These are phyloP conservation scores for Geoglossum glabrum DNA, from an alignment of 495 filamentous ascomycete species.

Conservation along the genomic window DNA sequence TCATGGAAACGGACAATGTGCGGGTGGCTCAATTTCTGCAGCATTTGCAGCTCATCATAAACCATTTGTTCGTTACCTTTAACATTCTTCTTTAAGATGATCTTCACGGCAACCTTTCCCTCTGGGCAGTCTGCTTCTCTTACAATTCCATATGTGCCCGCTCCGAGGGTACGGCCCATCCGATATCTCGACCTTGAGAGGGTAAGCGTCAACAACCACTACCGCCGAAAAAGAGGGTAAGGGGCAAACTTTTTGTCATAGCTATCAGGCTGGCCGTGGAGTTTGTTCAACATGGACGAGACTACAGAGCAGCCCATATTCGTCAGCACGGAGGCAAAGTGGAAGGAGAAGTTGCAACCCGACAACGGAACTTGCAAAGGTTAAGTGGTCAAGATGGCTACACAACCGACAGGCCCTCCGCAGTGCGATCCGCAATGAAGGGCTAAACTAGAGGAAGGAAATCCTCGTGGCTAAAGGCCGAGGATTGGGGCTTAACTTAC, in stretches of 20 bases:
- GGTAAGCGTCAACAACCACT: background rate
- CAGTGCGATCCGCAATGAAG: background rate
- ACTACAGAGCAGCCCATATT: constrained; percentile 29
- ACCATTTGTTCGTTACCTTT: constrained; percentile 97
- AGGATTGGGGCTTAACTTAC: background rate
- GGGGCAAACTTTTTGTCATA: constrained; percentile 83
- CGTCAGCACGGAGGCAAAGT: background rate
- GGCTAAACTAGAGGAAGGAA: background rate
- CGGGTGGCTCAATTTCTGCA: constrained; percentile 75
- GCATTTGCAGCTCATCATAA: constrained; percentile 84
- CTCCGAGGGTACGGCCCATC: constrained; percentile 84
- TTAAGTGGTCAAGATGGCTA: background rate
- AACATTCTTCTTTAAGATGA: constrained; percentile 99
- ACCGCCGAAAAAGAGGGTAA: background rate
- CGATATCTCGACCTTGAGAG: constrained; percentile 52
- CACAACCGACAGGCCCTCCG: background rate
- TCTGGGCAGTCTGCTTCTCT: constrained; percentile 69
- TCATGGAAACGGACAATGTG: constrained; percentile 97
- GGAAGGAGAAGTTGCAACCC: background rate
- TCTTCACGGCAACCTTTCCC: constrained; percentile 91
- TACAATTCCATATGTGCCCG: constrained; percentile 96
- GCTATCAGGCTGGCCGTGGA: constrained; percentile 90
- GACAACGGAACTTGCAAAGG: background rate
- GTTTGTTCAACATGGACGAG: constrained; percentile 85
- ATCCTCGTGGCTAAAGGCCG: background rate